These are phyloP conservation scores for Turritis glabra DNA, from an alignment of 345 rosid species.

Conservation along the genomic window DNA sequence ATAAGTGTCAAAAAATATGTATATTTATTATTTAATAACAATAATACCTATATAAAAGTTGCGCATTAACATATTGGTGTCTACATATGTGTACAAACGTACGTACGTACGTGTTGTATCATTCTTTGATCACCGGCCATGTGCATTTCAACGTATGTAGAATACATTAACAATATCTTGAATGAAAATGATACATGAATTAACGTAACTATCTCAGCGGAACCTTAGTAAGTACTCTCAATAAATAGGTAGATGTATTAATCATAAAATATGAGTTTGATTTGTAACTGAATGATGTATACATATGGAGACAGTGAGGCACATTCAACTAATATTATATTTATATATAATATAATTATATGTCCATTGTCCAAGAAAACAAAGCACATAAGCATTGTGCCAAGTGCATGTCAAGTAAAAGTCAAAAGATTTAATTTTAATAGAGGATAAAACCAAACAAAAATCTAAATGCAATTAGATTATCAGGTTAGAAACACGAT, in stretches of 20 bases:
- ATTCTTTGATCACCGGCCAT: constrained; percentile 8
- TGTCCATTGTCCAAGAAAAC: constrained; percentile 7
- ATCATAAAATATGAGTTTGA: background rate
- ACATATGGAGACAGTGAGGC: constrained; percentile 5
- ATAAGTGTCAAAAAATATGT: background rate
- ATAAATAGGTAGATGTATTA: background rate
- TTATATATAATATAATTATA: background rate
- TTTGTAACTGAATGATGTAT: background rate
- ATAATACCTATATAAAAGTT: background rate
- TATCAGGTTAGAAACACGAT: background rate
- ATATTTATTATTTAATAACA: background rate
- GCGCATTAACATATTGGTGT: constrained; percentile 1
- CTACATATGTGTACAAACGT: constrained; percentile 4
- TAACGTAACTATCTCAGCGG: background rate
- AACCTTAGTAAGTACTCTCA: background rate
- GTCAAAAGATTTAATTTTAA: background rate
- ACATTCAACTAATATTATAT: background rate
- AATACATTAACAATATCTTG: background rate
- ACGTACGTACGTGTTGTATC: constrained; percentile 13
- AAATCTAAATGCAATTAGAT: background rate
- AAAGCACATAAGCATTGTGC: constrained; percentile 13
- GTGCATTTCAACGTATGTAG: background rate
- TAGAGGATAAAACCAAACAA: background rate
- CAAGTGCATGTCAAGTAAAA: constrained; percentile 14
- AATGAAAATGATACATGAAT: background rate